Percentiles rank a stretch among this genome's conserved stretches.
Evolutionary conservation across 768 basidiomycete species (phyloP).

Genomic region (Boletus subcaerulescens): DNA sequence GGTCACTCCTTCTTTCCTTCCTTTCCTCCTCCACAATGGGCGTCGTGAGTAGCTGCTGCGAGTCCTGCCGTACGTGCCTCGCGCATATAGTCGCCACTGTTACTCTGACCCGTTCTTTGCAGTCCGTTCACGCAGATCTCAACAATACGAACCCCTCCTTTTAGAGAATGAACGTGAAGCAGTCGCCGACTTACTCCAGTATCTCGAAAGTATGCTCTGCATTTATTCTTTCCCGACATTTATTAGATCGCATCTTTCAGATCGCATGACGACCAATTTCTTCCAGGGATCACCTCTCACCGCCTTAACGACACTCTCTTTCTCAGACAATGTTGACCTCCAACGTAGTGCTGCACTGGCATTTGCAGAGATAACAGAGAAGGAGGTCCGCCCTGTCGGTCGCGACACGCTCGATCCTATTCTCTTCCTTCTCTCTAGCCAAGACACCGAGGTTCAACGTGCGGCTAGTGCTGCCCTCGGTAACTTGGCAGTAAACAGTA

Average conservation of each 20-base stretch:
- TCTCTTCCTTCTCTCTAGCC: slow-evolving; percentile 92
- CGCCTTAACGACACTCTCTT: slow-evolving; percentile 94
- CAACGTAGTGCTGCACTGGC: slow-evolving; percentile 97
- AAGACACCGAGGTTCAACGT: slow-evolving; percentile 98
- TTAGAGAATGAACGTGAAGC: slow-evolving; percentile 96
- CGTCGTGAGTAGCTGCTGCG: slow-evolving; percentile 76
- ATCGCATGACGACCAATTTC: slow-evolving; percentile 98
- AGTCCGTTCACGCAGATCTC: slow-evolving; percentile 83
- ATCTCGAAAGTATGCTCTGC: slow-evolving; percentile 81
- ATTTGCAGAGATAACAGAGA: slow-evolving; percentile 99
- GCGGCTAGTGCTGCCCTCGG: slow-evolving; percentile 97
- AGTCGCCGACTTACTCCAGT: slow-evolving; percentile 95
- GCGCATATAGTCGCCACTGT: slow-evolving; percentile 6
- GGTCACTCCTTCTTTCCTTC: background rate
- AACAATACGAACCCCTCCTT: slow-evolving; percentile 82
- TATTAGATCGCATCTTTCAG: slow-evolving; percentile 27
- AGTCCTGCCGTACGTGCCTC: slow-evolving; percentile 66
- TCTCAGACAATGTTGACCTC: slow-evolving; percentile 98
- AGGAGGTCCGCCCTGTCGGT: slow-evolving; percentile 95
- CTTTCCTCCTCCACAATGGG: slow-evolving; percentile 49
- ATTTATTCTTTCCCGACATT: slow-evolving; percentile 1
- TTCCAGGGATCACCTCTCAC: slow-evolving; percentile 90
- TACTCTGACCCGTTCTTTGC: slow-evolving; percentile 22
- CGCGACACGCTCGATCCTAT: slow-evolving; percentile 98
- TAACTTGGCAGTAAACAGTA: slow-evolving; percentile 97